Percentiles rank a stretch among this genome's conserved stretches.
Conservation (phyloP, 257 asterid species). For the Solanum verrucosum region DNA sequence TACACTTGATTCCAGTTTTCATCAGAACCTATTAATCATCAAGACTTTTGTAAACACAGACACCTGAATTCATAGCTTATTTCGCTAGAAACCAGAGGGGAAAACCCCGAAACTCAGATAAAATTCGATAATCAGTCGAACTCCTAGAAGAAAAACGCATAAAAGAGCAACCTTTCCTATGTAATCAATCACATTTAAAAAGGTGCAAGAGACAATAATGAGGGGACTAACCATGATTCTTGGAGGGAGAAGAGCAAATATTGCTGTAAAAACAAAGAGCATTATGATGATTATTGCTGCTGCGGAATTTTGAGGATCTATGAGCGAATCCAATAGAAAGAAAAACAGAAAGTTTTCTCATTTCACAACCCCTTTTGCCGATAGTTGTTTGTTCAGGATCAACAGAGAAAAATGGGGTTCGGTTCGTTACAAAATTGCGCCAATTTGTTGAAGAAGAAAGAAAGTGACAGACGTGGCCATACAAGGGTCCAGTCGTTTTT, state of each 20-base stretch:
- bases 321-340: slow-evolving; percentile 20
- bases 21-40: too few species aligned
- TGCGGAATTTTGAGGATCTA: slow-evolving; percentile 18
- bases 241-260: slow-evolving; percentile 28
- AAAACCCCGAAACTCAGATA: neutral
- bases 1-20: neutral
- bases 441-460: neutral
- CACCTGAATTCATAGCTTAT: neutral
- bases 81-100: neutral
- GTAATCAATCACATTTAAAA: neutral
- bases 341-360: slow-evolving; percentile 37
- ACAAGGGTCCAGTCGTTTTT: neutral
- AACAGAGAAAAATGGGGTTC: neutral
- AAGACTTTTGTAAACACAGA: neutral
- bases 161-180: neutral
- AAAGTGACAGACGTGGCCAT: neutral
- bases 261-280: slow-evolving; percentile 36
- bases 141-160: neutral
- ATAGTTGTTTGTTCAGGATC: neutral
- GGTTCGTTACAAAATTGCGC: neutral
- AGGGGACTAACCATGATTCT: slow-evolving; percentile 42
- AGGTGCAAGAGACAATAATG: neutral
- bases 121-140: neutral
- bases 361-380: neutral
- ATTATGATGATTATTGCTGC: neutral